phyloP scores from a whole-genome alignment of 768 basidiomycete genomes.

The Tricholoma sp. region DNA sequence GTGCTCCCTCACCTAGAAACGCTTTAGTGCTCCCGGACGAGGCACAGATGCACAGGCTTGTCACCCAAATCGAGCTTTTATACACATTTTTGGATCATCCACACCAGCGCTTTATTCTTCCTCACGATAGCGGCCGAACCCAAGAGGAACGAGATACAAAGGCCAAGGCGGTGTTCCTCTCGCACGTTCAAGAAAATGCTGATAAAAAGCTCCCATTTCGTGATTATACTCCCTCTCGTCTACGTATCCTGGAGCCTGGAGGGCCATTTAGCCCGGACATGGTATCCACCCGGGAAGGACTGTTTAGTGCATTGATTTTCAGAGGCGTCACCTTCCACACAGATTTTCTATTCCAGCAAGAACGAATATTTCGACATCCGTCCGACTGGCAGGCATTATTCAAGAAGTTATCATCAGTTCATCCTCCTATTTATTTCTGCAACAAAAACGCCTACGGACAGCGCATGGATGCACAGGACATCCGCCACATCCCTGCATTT shows the following conservation, averaged over 20 bases:
- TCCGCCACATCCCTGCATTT: background rate
- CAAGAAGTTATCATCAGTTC: background rate
- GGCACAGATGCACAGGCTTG: background rate
- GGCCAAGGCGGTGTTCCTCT: background rate
- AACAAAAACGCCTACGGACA: background rate
- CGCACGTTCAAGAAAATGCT: background rate
- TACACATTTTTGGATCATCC: background rate
- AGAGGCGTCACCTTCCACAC: background rate
- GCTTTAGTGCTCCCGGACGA: background rate
- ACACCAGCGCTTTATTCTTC: background rate
- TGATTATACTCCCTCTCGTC: background rate
- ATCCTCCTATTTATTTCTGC: background rate
- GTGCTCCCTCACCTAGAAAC: background rate
- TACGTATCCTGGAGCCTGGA: background rate
- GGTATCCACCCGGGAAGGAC: background rate
- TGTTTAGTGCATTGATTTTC: background rate
- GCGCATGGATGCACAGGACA: background rate
- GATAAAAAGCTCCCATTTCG: background rate
- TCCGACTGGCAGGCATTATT: background rate
- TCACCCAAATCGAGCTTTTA: background rate
- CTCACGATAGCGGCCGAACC: background rate
- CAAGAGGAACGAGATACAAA: background rate
- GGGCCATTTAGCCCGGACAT: background rate
- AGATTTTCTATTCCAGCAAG: background rate
- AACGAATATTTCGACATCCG: background rate